These are phyloP conservation scores for Cynanchum wilfordii DNA, from an alignment of 257 asterid species.

Conservation along the genomic window DNA sequence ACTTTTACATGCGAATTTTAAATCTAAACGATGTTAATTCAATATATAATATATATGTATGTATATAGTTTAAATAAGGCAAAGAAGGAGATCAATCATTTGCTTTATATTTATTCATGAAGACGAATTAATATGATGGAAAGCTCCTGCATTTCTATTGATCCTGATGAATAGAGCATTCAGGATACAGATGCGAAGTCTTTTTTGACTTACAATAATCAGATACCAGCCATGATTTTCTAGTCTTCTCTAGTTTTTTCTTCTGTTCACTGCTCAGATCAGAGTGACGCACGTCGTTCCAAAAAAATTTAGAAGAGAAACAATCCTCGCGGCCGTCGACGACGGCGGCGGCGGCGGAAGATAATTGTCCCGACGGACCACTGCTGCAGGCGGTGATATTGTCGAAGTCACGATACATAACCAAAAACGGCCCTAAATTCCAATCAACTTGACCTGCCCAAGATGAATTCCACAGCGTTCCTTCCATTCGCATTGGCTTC, in stretches of 20 bases:
- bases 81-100: too few species aligned
- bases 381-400: conserved; percentile 7
- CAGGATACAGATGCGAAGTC: background rate
- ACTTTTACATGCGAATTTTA: too few species aligned
- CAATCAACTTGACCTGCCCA: conserved; percentile 44
- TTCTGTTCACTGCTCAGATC: conserved; percentile 40
- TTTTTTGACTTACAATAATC: background rate
- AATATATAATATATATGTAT: too few species aligned
- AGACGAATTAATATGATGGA: background rate
- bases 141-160: too few species aligned
- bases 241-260: conserved; percentile 17
- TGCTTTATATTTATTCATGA: background rate
- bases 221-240: background rate
- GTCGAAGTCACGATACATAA: conserved; percentile 39
- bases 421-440: conserved; percentile 53
- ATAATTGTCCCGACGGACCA: too few species aligned
- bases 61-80: too few species aligned
- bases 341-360: background rate
- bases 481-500: conserved; percentile 49
- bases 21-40: too few species aligned
- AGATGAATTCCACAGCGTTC: conserved; percentile 56
- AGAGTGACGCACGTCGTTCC: conserved; percentile 19
- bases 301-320: background rate
- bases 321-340: background rate
- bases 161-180: background rate